Evolutionary conservation across 2,329 filamentous ascomycete species (phyloP).

Genomic region (Scorias spongiosa): DNA sequence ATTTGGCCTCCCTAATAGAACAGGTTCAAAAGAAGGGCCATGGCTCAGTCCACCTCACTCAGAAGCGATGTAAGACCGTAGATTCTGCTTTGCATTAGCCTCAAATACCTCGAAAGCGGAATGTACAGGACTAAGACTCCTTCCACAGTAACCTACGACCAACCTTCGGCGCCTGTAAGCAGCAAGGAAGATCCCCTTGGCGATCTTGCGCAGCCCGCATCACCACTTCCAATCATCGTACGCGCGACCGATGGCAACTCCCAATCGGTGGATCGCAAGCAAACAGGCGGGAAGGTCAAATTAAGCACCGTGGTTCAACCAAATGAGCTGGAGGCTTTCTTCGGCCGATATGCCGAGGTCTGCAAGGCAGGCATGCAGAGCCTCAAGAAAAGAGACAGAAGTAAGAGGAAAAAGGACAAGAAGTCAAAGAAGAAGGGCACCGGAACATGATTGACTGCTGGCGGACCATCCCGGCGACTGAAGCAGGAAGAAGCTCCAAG

Average conservation of each 20-base stretch:
- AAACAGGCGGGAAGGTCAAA: conserved; percentile 51
- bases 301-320: conserved; percentile 70
- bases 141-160: conserved; percentile 25
- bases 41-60: conserved; percentile 58
- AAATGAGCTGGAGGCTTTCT: conserved; percentile 66
- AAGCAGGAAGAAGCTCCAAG: no score
- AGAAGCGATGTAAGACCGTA: conserved; percentile 51
- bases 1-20: conserved; percentile 53
- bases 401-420: conserved; percentile 65
- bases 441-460: neutral
- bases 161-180: conserved; percentile 23
- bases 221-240: conserved; percentile 58
- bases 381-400: conserved; percentile 85
- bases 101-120: no score
- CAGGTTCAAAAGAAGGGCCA: conserved; percentile 52
- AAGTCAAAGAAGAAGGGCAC: conserved; percentile 49
- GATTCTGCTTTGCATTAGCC: neutral
- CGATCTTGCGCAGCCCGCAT: conserved; percentile 40
- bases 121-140: neutral
- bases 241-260: conserved; percentile 64
- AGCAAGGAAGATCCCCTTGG: conserved; percentile 38
- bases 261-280: conserved; percentile 28
- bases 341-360: conserved; percentile 69
- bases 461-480: no score
- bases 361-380: conserved; percentile 81